These are phyloP conservation scores for Clitocybe nebularis DNA, from an alignment of 1,284 basidiomycete genomes.

Conservation along the genomic window DNA sequence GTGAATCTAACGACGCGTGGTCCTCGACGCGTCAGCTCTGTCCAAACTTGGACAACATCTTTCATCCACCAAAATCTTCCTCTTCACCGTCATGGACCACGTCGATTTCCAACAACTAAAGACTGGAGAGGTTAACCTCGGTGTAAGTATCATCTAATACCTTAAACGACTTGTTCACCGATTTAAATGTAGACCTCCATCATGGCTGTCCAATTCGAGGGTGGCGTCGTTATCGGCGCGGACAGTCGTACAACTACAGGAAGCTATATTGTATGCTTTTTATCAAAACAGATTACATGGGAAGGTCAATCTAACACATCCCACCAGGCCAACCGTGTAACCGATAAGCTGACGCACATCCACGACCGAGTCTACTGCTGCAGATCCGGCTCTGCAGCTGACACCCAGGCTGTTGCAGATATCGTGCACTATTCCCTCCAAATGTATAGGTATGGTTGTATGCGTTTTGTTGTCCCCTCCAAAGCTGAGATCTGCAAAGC, in stretches of 20 bases:
- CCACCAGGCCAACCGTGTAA: slow-evolving; percentile 90
- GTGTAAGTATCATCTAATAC: slow-evolving; percentile 53
- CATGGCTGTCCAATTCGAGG: slow-evolving; percentile 97
- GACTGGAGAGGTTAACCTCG: slow-evolving; percentile 91
- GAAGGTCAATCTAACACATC: slow-evolving; percentile 6
- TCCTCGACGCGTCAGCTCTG: slow-evolving; percentile 58
- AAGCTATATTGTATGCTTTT: slow-evolving; percentile 80
- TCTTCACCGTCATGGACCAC: slow-evolving; percentile 52
- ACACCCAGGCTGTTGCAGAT: slow-evolving; percentile 97
- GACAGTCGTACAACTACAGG: slow-evolving; percentile 97
- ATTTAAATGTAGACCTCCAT: slow-evolving; percentile 79
- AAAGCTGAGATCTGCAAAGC: slow-evolving; percentile 42
- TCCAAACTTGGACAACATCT: slow-evolving; percentile 17
- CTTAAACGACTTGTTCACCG: slow-evolving; percentile 1
- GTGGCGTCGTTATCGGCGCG: slow-evolving; percentile 94
- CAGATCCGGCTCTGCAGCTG: slow-evolving; percentile 96
- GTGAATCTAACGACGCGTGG: slow-evolving; percentile 28
- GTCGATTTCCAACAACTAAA: slow-evolving; percentile 80
- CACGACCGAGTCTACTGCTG: slow-evolving; percentile 99
- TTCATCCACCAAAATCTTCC: slow-evolving; percentile 24
- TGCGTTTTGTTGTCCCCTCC: too few relatives aligned
- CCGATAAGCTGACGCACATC: slow-evolving; percentile 96
- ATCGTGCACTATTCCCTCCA: slow-evolving; percentile 87
- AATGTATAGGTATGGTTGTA: slow-evolving; percentile 59
- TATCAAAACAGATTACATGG: neutral